Evolutionary conservation across 257 asterid genomes (phyloP).

Genomic region (Verbascum thapsus): DNA sequence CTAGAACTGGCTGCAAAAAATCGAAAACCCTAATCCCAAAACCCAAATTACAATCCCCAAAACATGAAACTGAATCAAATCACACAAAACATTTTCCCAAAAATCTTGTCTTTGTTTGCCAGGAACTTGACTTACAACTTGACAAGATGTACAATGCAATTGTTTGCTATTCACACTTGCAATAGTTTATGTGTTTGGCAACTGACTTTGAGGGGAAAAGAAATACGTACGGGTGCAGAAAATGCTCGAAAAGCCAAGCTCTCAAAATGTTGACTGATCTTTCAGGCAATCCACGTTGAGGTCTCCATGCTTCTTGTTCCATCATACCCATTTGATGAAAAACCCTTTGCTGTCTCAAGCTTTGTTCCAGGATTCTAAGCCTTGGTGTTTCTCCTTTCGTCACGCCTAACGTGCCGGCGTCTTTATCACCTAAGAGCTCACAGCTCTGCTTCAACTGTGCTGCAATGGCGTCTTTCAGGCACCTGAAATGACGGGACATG

Average conservation of each 20-base stretch:
- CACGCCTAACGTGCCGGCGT: conserved; percentile 67
- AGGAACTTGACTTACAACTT: no score
- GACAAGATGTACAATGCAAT: no score
- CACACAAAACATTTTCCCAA: no score
- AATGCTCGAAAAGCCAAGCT: conserved; percentile 99
- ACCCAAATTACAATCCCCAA: no score
- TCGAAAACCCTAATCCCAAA: no score
- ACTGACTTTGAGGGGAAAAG: no score
- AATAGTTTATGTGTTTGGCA: no score
- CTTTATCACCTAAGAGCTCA: conserved; percentile 81
- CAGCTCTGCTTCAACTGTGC: conserved; percentile 72
- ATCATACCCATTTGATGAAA: conserved; percentile 95
- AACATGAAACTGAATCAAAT: no score
- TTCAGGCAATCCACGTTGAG: conserved; percentile 96
- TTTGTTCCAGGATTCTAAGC: conserved; percentile 77
- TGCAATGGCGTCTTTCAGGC: conserved; percentile 82
- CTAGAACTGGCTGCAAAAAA: no score
- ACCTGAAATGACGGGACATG: conserved; percentile 92
- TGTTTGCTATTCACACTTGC: no score
- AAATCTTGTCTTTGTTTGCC: no score
- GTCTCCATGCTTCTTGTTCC: conserved; percentile 99
- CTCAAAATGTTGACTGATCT: conserved; percentile 87
- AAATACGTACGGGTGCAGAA: conserved; percentile 86
- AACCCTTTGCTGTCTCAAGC: conserved; percentile 79
- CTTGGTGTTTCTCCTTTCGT: conserved; percentile 97